Percentiles rank a stretch among this genome's conserved stretches.
Evolutionary conservation across 768 basidiomycete species (phyloP).

Genomic region (Boletus sp.): DNA sequence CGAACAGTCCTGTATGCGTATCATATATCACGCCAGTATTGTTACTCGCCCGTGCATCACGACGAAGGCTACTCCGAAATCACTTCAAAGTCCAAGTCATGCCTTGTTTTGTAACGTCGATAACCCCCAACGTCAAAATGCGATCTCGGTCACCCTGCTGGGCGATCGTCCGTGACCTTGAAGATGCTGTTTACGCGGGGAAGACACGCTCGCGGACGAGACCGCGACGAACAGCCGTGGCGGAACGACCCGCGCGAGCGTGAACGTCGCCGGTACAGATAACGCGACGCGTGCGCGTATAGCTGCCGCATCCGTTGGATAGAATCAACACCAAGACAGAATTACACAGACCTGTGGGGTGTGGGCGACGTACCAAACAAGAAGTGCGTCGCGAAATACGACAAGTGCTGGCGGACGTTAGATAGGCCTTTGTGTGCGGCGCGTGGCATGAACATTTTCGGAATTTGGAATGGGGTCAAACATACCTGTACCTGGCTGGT

Average conservation of each 20-base stretch:
- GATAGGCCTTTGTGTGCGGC: not conserved
- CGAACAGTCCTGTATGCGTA: not conserved
- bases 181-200: not conserved
- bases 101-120: not conserved
- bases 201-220: not conserved
- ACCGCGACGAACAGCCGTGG: not conserved
- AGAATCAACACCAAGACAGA: not conserved
- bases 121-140: conserved; percentile 1
- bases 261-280: not conserved
- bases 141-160: conserved; percentile 13
- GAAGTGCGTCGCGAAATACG: not conserved
- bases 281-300: not conserved
- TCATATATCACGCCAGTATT: not conserved
- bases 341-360: not conserved
- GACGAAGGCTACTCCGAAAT: not conserved
- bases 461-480: not conserved
- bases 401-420: not conserved
- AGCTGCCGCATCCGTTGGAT: not conserved
- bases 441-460: too few species aligned
- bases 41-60: not conserved
- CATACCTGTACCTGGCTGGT: not conserved
- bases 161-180: conserved; percentile 8
- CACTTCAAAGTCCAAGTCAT: not conserved
- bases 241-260: not conserved
- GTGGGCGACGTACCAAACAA: conserved; percentile 1